phyloP scores from a whole-genome alignment of 345 rosid genomes.

The Raphanus raphanistrum region DNA sequence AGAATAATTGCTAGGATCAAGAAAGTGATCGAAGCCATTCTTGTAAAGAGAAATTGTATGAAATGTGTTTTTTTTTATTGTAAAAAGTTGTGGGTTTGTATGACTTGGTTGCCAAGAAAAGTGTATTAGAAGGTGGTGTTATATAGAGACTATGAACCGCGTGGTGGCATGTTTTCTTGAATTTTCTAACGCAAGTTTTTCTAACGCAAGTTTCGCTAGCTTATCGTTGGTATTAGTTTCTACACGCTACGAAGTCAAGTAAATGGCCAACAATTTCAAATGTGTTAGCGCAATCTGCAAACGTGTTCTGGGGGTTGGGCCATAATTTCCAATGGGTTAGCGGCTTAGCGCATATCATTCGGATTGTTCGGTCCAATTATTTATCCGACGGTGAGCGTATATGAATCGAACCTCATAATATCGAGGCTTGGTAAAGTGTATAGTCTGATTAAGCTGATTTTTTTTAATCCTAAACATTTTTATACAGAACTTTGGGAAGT shows the following conservation, averaged over 20 bases:
- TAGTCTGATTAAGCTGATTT: neutral
- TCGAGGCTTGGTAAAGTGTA: neutral
- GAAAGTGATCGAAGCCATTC: slow-evolving; percentile 18
- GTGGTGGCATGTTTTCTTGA: neutral
- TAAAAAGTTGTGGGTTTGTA: neutral
- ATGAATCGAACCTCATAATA: neutral
- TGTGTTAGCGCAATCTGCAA: neutral
- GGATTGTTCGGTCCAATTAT: neutral
- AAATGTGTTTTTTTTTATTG: neutral
- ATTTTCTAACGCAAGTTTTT: neutral
- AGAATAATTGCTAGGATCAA: slow-evolving; percentile 16
- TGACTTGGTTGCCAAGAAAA: slow-evolving; percentile 4
- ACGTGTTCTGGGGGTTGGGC: neutral
- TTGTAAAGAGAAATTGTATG: neutral
- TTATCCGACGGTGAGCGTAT: neutral
- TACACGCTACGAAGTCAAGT: neutral
- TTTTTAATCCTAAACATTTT: neutral
- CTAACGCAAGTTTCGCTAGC: neutral
- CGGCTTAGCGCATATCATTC: neutral
- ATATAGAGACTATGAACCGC: slow-evolving; percentile 10
- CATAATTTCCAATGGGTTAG: neutral
- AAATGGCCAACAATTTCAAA: neutral
- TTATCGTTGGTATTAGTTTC: neutral
- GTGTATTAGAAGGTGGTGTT: neutral
- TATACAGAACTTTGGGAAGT: neutral